phyloP scores from a whole-genome alignment of 116 monocot genomes.

The Zostera marina region DNA sequence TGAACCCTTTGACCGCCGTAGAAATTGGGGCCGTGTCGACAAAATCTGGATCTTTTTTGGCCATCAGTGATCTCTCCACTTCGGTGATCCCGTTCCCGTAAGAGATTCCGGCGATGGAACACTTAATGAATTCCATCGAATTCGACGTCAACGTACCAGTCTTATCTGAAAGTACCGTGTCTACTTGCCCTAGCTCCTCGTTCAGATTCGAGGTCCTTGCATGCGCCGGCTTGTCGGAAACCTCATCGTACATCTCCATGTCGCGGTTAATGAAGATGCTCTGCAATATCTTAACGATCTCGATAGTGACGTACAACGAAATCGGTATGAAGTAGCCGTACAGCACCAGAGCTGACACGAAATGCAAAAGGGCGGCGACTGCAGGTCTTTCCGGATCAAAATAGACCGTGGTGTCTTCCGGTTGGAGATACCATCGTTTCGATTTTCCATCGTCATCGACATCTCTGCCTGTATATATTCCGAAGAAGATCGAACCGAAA shows the following conservation, averaged over 20 bases:
- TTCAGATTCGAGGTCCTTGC: constrained; percentile 79
- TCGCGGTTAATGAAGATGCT: constrained; percentile 76
- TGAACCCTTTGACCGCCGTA: constrained; percentile 61
- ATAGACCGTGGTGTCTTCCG: constrained; percentile 24
- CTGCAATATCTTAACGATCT: constrained; percentile 73
- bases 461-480: constrained; percentile 34
- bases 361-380: constrained; percentile 38
- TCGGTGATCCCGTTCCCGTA: constrained; percentile 73
- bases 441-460: constrained; percentile 13
- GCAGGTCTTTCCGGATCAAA: constrained; percentile 33
- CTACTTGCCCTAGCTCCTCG: constrained; percentile 77
- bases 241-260: constrained; percentile 60
- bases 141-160: constrained; percentile 84
- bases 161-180: constrained; percentile 70
- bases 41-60: constrained; percentile 30
- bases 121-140: constrained; percentile 90
- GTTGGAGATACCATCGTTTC: constrained; percentile 68
- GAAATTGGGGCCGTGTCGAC: constrained; percentile 10
- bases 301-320: constrained; percentile 76
- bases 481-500: constrained; percentile 63
- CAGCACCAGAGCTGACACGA: constrained; percentile 68
- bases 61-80: constrained; percentile 61
- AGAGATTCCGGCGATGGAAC: constrained; percentile 55
- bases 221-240: constrained; percentile 64
- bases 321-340: constrained; percentile 83